Evolutionary conservation across 2,329 filamentous ascomycete species (phyloP), one percentile per base, ranked within the genome.

Genomic region (Hypoxylon sp.): DNA sequence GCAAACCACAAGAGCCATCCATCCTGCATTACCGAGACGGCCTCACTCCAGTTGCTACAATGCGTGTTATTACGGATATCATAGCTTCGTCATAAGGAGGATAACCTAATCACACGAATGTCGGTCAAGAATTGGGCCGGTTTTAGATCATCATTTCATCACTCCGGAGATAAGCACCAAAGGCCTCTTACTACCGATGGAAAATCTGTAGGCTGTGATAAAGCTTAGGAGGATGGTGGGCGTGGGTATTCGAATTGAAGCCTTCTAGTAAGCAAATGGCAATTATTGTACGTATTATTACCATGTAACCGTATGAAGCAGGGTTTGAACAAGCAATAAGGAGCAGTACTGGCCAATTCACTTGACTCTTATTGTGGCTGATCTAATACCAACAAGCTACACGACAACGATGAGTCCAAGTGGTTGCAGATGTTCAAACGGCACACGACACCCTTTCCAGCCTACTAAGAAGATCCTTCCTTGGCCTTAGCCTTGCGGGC

Each of bases 401-500:
- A 6, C 32, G 14, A 16, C 32, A 37, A 27, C 6, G 25, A 3
- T 3, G 25, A 27, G 25, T 3, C 6, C 6, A 27, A 27, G 25
- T 27, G 6, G 25, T 27, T 27, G 25, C 25, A 27, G 6, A 27
- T 27, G 12, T 34, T 21, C 37, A 7, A 9, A 7, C 16, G 16
- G 14, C 5, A 39, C n/a, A 16, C 16, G 2, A 39, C n/a, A 39
- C 23, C 23, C 43, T 47, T 27, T n/a, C 21, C 7, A 11, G 12
- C 23, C 11, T 47, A 47, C 43, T 47, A 11, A 47, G 43, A 47
- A 47, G 23, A 1, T 19, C 1, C 5, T 29, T 12, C 16, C 41
- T 46, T 56, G 9, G 23, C 32, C 43, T 51, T 45, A 19, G 59
- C 62, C 50, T 56, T 51, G 7, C 37, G 37, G 21, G 37, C 37